phyloP scores from a whole-genome alignment of 352 stramenopile genomes.

The Globisporangium uncinulatum region DNA sequence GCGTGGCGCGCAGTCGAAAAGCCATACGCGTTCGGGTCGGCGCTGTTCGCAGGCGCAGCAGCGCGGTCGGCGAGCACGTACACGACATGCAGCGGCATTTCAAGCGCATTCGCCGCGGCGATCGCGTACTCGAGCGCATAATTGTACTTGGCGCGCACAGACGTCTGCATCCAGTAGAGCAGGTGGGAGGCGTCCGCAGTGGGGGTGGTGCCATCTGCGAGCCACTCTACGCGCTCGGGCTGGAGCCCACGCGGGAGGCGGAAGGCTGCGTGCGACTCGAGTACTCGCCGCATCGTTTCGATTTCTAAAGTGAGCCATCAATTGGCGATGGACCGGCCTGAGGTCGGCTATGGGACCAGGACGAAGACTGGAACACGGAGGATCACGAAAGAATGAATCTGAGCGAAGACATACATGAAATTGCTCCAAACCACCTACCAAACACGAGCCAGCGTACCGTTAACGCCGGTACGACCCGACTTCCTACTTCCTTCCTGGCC shows the following conservation, averaged over 20 bases:
- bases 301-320: neutral
- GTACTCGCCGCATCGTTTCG: slow-evolving; percentile 31
- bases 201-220: slow-evolving; percentile 9
- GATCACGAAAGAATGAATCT: neutral
- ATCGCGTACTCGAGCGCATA: slow-evolving; percentile 79
- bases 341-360: too few species aligned
- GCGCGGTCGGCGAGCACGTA: slow-evolving; percentile 64
- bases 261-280: slow-evolving; percentile 33
- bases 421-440: too few species aligned
- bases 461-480: too few species aligned
- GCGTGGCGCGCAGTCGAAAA: slow-evolving; percentile 68
- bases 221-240: slow-evolving; percentile 63
- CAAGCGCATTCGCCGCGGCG: slow-evolving; percentile 50
- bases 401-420: too few species aligned
- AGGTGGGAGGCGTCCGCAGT: slow-evolving; percentile 19
- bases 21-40: slow-evolving; percentile 56
- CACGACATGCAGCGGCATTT: slow-evolving; percentile 69
- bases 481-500: neutral
- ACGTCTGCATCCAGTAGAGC: slow-evolving; percentile 88
- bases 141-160: slow-evolving; percentile 76
- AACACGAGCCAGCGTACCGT: too few species aligned
- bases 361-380: slow-evolving; percentile 2
- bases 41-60: slow-evolving; percentile 17
- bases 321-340: too few species aligned
- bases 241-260: slow-evolving; percentile 58